phyloP scores from a whole-genome alignment of 768 basidiomycete genomes.

The Mycena rosella region DNA sequence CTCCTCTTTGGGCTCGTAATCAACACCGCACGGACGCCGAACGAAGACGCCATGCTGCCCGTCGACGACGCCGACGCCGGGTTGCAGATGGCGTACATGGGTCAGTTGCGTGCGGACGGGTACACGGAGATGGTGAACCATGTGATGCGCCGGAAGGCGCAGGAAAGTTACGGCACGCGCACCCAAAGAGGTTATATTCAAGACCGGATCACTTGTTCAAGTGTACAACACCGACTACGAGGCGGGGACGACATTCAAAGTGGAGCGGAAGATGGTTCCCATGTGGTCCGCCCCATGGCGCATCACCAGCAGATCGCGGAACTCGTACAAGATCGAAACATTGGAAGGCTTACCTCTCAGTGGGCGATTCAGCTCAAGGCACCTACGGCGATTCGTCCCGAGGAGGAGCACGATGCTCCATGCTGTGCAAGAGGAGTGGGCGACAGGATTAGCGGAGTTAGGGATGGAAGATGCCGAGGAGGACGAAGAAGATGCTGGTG shows the following conservation, averaged over 20 bases:
- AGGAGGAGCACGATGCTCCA: constrained; percentile 27
- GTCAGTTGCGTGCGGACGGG: constrained; percentile 38
- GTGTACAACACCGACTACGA: constrained; percentile 10
- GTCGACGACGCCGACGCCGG: constrained; percentile 17
- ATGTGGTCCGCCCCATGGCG: constrained; percentile 43
- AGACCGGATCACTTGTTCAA: constrained; percentile 40
- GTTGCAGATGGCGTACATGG: constrained; percentile 40
- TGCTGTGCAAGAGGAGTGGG: constrained; percentile 25
- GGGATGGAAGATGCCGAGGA: constrained; percentile 2
- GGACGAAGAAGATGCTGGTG: background rate
- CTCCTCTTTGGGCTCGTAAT: constrained; percentile 8
- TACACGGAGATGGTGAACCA: constrained; percentile 33
- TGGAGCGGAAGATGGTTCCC: constrained; percentile 40
- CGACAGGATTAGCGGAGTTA: constrained; percentile 15
- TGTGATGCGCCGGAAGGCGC: constrained; percentile 31
- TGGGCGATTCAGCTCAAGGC: constrained; percentile 28
- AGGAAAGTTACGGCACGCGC: constrained; percentile 15
- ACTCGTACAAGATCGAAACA: constrained; percentile 38
- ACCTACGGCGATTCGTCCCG: constrained; percentile 35
- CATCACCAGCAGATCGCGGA: constrained; percentile 23
- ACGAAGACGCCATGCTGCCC: background rate
- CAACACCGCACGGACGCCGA: constrained; percentile 12
- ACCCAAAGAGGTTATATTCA: constrained; percentile 37
- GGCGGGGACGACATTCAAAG: constrained; percentile 17
- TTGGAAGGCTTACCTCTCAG: constrained; percentile 29